Percentiles rank a stretch among this genome's conserved stretches.
Evolutionary conservation across 345 rosid species (phyloP).

Genomic region (Laguncularia racemosa): DNA sequence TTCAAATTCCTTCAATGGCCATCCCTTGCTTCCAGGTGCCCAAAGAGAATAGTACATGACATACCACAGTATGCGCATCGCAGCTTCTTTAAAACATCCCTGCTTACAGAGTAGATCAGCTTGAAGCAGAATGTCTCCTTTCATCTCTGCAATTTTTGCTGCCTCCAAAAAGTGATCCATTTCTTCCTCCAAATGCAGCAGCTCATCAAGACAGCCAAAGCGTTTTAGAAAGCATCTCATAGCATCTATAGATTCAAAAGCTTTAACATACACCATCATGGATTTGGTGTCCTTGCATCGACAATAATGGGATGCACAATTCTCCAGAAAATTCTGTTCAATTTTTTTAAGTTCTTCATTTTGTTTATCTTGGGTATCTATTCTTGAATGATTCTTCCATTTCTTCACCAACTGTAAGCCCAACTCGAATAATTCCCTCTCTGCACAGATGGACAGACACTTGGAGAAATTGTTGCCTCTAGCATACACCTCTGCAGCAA

Average conservation of each 20-base stretch:
- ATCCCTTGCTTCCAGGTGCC: conserved; percentile 30
- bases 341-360: conserved; percentile 15
- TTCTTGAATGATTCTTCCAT: conserved; percentile 22
- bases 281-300: conserved; percentile 13
- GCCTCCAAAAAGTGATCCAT: conserved; percentile 29
- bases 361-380: conserved; percentile 4
- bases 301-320: conserved; percentile 28
- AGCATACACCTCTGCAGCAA: conserved; percentile 36
- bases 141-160: conserved; percentile 12
- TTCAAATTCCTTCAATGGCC: conserved; percentile 37
- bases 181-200: conserved; percentile 27
- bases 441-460: conserved; percentile 25
- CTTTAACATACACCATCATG: conserved; percentile 30
- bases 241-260: conserved; percentile 18
- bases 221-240: conserved; percentile 21
- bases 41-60: conserved; percentile 36
- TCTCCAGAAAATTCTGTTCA: conserved; percentile 29
- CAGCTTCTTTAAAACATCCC: conserved; percentile 23
- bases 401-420: conserved; percentile 29
- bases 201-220: conserved; percentile 29
- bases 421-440: conserved; percentile 32
- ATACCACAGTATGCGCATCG: conserved; percentile 20
- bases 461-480: conserved; percentile 20
- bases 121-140: conserved; percentile 24
- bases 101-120: conserved; percentile 33